These are phyloP conservation scores for Collybia nuda DNA, from an alignment of 768 basidiomycete genomes.

Conservation along the genomic window DNA sequence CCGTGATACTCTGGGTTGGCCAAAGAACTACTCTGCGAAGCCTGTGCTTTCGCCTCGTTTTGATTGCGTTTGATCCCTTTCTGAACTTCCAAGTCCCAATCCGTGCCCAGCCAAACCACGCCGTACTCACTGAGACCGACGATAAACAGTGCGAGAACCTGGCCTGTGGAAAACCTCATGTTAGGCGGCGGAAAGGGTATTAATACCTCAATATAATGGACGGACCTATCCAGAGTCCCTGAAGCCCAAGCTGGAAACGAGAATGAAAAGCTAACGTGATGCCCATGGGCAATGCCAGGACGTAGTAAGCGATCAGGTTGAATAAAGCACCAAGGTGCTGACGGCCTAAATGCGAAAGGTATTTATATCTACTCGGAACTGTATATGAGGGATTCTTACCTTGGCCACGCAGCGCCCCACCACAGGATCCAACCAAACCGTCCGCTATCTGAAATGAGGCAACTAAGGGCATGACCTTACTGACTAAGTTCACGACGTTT, in stretches of 20 bases:
- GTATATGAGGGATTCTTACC: constrained; percentile 38
- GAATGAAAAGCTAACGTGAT: constrained; percentile 67
- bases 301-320: constrained; percentile 76
- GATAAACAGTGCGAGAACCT: constrained; percentile 69
- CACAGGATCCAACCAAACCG: constrained; percentile 61
- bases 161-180: constrained; percentile 39
- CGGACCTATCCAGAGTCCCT: constrained; percentile 80
- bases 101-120: constrained; percentile 55
- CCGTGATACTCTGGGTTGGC: too few species aligned
- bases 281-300: constrained; percentile 77
- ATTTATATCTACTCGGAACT: neutral
- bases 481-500: constrained; percentile 57
- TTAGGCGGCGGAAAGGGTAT: constrained; percentile 17
- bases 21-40: neutral
- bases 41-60: constrained; percentile 6
- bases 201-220: constrained; percentile 22
- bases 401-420: constrained; percentile 78
- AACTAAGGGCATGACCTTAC: constrained; percentile 71
- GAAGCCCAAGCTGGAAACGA: constrained; percentile 43
- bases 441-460: constrained; percentile 71
- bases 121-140: constrained; percentile 70
- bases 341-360: constrained; percentile 37
- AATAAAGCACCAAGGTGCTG: constrained; percentile 76
- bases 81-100: constrained; percentile 65
- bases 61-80: constrained; percentile 51